Evolutionary conservation across 2,329 filamentous ascomycete species (phyloP).

Genomic region (Colletotrichum zoysiae): DNA sequence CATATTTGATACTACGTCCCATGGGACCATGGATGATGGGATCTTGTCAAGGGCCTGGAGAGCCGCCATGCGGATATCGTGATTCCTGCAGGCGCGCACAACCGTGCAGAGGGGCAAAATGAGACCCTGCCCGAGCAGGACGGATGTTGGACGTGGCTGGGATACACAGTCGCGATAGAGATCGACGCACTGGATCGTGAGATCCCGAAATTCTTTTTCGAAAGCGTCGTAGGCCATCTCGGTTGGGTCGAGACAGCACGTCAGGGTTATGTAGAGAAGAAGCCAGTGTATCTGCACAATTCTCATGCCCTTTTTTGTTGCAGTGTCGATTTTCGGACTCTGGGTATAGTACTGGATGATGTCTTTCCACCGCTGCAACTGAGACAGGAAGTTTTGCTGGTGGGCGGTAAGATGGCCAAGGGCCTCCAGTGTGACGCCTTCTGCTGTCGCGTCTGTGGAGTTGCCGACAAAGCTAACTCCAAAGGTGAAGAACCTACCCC

Average conservation of each 20-base stretch:
- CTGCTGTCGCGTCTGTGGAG: conserved; percentile 4
- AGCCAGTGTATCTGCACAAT: conserved; percentile 37
- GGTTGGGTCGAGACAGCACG: conserved; percentile 37
- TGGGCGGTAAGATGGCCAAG: conserved; percentile 10
- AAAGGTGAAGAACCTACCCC: conserved; percentile 39
- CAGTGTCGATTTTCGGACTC: conserved; percentile 9
- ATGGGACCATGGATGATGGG: conserved; percentile 36
- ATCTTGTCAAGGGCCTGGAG: conserved; percentile 32
- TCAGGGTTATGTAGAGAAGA: conserved; percentile 24
- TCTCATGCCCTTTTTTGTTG: conserved; percentile 25
- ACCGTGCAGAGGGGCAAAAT: conserved; percentile 33
- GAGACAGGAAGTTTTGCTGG: conserved; percentile 27
- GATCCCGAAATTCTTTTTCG: conserved; percentile 34
- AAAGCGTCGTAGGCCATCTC: conserved; percentile 40
- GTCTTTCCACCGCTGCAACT: conserved; percentile 19
- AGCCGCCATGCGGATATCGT: conserved; percentile 39
- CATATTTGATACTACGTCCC: conserved; percentile 35
- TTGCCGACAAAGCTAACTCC: conserved; percentile 31
- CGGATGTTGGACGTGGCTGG: conserved; percentile 2
- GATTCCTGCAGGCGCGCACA: conserved; percentile 39
- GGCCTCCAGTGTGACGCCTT: conserved; percentile 3
- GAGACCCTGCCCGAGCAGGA: conserved; percentile 33
- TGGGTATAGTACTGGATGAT: conserved; percentile 22
- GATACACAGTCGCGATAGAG: conserved; percentile 28
- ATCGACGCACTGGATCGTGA: conserved; percentile 28